These are phyloP conservation scores for Afroboletus lepidellus DNA, from an alignment of 1,284 basidiomycete species.

Conservation along the genomic window DNA sequence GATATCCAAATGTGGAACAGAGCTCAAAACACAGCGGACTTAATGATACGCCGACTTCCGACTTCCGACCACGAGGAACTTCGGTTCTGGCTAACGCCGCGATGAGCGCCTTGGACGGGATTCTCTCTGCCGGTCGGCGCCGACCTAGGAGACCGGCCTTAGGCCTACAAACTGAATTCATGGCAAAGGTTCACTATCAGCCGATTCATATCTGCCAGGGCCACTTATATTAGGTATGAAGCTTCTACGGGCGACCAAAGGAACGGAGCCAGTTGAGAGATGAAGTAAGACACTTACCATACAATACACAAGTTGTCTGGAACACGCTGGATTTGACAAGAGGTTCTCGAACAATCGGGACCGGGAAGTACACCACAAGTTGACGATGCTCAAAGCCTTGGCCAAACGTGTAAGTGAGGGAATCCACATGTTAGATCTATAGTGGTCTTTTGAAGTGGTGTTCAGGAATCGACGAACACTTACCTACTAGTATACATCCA, in stretches of 20 bases:
- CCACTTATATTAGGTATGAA: background rate
- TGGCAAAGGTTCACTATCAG: too few relatives aligned
- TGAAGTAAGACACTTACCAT: background rate
- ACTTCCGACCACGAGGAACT: too few relatives aligned
- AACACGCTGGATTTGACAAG: background rate
- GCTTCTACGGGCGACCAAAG: background rate
- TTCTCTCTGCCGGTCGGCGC: too few relatives aligned
- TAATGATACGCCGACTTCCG: too few relatives aligned
- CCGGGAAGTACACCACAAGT: constrained; percentile 10
- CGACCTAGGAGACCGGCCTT: too few relatives aligned
- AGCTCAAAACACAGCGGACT: too few relatives aligned
- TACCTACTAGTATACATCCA: background rate
- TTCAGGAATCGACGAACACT: background rate
- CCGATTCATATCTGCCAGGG: background rate
- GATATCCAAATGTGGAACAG: too few relatives aligned
- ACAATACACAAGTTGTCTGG: background rate
- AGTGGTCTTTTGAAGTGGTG: background rate
- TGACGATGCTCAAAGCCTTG: constrained; percentile 1
- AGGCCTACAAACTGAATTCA: too few relatives aligned
- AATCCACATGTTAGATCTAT: background rate
- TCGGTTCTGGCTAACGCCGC: too few relatives aligned
- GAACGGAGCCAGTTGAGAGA: background rate
- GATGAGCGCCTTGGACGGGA: too few relatives aligned
- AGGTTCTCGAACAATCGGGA: constrained; percentile 5
- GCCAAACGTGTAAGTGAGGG: constrained; percentile 16